Conservation (phyloP, 2,329 filamentous ascomycete species). For the Whalleya microplaca region DNA sequence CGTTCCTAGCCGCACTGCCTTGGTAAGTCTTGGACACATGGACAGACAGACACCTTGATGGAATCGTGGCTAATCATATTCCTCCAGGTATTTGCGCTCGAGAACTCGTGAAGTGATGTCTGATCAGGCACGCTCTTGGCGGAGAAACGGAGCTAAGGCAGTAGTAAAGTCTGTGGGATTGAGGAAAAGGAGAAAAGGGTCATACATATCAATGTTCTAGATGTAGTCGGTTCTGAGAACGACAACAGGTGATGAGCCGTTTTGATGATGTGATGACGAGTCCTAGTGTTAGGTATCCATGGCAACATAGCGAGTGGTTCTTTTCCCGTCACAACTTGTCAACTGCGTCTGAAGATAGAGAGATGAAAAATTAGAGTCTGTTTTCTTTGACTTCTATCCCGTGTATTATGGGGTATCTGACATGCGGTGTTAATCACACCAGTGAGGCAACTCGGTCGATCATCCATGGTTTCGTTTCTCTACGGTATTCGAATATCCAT, state of each 20-base stretch:
- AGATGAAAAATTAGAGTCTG: background rate
- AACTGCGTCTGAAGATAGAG: conserved; percentile 7
- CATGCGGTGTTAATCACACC: too few relatives aligned
- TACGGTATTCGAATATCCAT: background rate
- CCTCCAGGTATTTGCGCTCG: conserved; percentile 19
- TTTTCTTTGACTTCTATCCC: conserved; percentile 4
- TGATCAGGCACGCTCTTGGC: background rate
- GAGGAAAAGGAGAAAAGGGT: background rate
- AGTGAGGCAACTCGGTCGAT: too few relatives aligned
- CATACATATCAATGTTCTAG: background rate
- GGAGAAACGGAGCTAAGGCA: background rate
- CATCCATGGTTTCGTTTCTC: background rate
- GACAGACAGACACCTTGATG: background rate
- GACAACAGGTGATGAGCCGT: too few relatives aligned
- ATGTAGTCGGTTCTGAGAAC: background rate
- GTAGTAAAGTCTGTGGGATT: background rate
- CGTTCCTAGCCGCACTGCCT: conserved; percentile 78
- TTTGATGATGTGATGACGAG: background rate
- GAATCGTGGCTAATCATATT: conserved; percentile 10
- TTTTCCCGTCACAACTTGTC: conserved; percentile 8
- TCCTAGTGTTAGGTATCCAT: background rate
- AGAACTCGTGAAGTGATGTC: background rate
- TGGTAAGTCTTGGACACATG: conserved; percentile 67
- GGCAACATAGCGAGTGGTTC: conserved; percentile 8
- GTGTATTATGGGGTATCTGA: too few relatives aligned